phyloP scores from a whole-genome alignment of 805 yeast species.

The Suhomyces prunicola region DNA sequence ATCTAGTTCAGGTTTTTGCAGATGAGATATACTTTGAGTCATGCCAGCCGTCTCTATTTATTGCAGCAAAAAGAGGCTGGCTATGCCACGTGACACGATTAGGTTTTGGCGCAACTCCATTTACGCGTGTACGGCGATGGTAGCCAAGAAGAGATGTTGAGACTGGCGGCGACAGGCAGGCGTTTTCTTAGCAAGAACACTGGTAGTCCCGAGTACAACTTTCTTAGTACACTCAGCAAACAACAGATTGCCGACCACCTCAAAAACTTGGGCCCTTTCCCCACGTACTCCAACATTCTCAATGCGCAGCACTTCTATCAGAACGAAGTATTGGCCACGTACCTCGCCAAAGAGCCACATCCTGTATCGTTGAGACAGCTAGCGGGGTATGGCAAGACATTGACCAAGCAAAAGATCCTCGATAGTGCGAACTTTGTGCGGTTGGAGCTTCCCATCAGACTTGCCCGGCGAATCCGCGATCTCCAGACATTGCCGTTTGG shows the following conservation, averaged over 20 bases:
- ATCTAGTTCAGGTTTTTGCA: background rate
- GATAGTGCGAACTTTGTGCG: conserved; percentile 87
- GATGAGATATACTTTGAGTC: background rate
- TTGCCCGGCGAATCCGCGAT: conserved; percentile 76
- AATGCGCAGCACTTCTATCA: conserved; percentile 83
- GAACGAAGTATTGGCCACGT: conserved; percentile 61
- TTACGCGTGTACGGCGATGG: background rate
- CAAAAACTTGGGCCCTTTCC: conserved; percentile 39
- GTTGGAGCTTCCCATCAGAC: conserved; percentile 76
- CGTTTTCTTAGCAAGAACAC: background rate
- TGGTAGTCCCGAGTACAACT: conserved; percentile 18
- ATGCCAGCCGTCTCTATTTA: background rate
- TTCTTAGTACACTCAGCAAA: conserved; percentile 29
- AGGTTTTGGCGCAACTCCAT: background rate
- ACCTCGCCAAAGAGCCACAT: conserved; percentile 67
- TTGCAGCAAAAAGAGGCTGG: background rate
- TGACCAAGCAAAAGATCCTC: conserved; percentile 74
- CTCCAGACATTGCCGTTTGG: conserved; percentile 81
- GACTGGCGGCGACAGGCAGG: background rate
- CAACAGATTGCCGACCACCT: conserved; percentile 28
- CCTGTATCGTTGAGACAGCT: conserved; percentile 88
- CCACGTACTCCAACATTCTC: conserved; percentile 38
- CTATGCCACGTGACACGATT: background rate
- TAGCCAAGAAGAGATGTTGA: background rate
- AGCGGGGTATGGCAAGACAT: conserved; percentile 80